Base-by-base conservation (phyloP, 1,139 yeast genomes). In the Saccharomycopsis hybrid region DNA sequence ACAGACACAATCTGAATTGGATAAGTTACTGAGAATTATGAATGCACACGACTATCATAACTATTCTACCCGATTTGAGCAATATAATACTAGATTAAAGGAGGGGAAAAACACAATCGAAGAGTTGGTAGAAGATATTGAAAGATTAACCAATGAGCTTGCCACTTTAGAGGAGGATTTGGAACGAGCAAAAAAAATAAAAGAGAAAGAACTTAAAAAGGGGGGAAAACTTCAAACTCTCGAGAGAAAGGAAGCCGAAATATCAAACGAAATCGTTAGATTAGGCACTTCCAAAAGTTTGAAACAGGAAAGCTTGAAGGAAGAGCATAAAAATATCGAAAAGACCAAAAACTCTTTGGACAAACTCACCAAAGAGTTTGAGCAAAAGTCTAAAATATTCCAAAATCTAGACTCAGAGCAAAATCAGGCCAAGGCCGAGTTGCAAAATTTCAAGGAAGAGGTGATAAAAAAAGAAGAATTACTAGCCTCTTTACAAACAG, bases 401-500 rank as follows among this genome's bases (percentile, higher is more conserved):
- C 25, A 29, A 13, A 29, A 29, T 2, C 31, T 29, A 3, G 46
- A 47, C 5, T 25, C 32, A 5, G 30, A 72, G 8, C 81, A 77
- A 58, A 69, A 71, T 2, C 57, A 58, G 0, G 66, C 80, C 8
- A 79, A 77, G 49, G 62, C 63, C 1, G 62, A 69, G 40, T 66
- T 84, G 7, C 67, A 65, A 3, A 61, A 63, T 2, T 60, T 80
- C 51, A 81, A 79, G 55, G 70, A 69, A 4, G 72, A 73, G n/a
- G 73, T 76, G 53, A 70, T 72, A 36, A 76, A 72, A 55, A 86
- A 85, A 58, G 95, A 88, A 60, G 97, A 90, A 56, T 71, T 90
- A 25, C 68, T 88, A 13, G 82, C 95, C 3, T 81, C 95, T 0
- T 71, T 94, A 41, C 82, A 92, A 0, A 90, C 97, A 0, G 98